A percentile compares a stretch with the other conserved stretches of the same genome.
Evolutionary conservation across 2,329 filamentous ascomycete species (phyloP).

Genomic region (Ophiocordyceps sinensis): DNA sequence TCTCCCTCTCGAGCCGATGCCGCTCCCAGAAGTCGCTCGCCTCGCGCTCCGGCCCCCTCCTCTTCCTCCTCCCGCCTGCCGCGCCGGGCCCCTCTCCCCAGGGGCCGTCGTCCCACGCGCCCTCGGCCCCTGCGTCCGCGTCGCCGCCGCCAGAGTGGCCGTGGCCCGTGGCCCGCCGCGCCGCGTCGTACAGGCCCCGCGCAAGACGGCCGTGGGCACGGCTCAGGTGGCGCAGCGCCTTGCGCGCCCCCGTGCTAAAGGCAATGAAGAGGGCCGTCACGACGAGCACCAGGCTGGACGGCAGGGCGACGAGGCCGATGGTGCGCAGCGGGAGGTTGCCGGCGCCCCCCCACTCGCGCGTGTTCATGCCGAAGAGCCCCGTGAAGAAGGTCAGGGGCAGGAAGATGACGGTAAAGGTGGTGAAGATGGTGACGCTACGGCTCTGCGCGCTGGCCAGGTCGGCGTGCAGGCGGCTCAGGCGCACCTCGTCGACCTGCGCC

Average conservation of each 20-base stretch:
- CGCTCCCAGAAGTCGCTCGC: slow-evolving; percentile 27
- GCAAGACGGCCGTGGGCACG: slow-evolving; percentile 3
- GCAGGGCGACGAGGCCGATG: slow-evolving; percentile 34
- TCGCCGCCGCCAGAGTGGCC: too few relatives aligned
- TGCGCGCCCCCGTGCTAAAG: slow-evolving; percentile 34
- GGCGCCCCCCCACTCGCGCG: slow-evolving; percentile 40
- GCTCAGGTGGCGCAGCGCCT: slow-evolving; percentile 13
- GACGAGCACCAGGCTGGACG: slow-evolving; percentile 33
- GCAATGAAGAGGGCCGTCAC: slow-evolving; percentile 35
- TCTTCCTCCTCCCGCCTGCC: slow-evolving; percentile 8
- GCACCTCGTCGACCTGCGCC: slow-evolving; percentile 51
- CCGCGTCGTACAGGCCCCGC: slow-evolving; percentile 9
- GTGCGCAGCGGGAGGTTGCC: slow-evolving; percentile 26
- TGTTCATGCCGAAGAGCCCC: slow-evolving; percentile 51
- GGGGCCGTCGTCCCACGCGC: too few relatives aligned
- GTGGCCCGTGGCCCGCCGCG: too few relatives aligned
- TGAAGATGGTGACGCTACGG: slow-evolving; percentile 51
- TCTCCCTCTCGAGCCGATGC: slow-evolving; percentile 22
- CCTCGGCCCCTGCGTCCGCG: too few relatives aligned
- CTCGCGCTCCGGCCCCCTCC: slow-evolving; percentile 10
- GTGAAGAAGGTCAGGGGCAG: slow-evolving; percentile 52
- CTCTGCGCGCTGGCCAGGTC: slow-evolving; percentile 49
- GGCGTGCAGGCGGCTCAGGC: slow-evolving; percentile 46
- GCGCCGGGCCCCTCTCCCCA: slow-evolving; percentile 1
- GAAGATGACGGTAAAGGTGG: slow-evolving; percentile 48